Percentiles rank a stretch among this genome's conserved stretches.
phyloP scores from a whole-genome alignment of 805 yeast genomes.

The Yarrowia sp. region DNA sequence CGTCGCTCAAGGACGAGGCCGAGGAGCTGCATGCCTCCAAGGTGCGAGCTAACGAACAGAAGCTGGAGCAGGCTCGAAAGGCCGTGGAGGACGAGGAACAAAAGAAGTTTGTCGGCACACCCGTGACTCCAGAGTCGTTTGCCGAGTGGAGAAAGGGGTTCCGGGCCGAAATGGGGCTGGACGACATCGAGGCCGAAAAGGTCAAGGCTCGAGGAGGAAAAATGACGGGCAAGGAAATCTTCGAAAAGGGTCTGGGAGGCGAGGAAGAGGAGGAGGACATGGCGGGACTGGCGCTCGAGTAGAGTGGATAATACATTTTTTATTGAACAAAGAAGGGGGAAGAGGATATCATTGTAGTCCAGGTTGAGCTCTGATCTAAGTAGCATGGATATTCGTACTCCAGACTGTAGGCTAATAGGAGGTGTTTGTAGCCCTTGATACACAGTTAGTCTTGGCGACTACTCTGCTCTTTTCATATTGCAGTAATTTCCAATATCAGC shows the following conservation, averaged over 20 bases:
- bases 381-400: too few species aligned
- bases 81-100: slow-evolving; percentile 83
- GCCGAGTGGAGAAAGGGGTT: slow-evolving; percentile 74
- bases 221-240: slow-evolving; percentile 86
- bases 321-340: too few species aligned
- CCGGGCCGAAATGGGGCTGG: slow-evolving; percentile 74
- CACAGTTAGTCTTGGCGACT: too few species aligned
- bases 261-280: slow-evolving; percentile 59
- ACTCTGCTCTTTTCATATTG: too few species aligned
- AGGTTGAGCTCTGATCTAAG: too few species aligned
- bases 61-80: slow-evolving; percentile 63
- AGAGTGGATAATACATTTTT: background rate
- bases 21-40: slow-evolving; percentile 71
- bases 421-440: too few species aligned
- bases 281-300: slow-evolving; percentile 25
- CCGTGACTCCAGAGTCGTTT: slow-evolving; percentile 82
- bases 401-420: too few species aligned
- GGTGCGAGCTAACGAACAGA: slow-evolving; percentile 60
- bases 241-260: slow-evolving; percentile 86
- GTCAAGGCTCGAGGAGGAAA: slow-evolving; percentile 72
- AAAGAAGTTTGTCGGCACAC: slow-evolving; percentile 88
- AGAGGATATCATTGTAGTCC: too few species aligned
- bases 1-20: slow-evolving; percentile 80
- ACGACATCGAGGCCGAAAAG: slow-evolving; percentile 53
- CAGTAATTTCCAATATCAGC: too few species aligned